A percentile compares a stretch with the other conserved stretches of the same genome.
Conservation (phyloP, 441 rosid species). For the Adansonia madagascariensis region DNA sequence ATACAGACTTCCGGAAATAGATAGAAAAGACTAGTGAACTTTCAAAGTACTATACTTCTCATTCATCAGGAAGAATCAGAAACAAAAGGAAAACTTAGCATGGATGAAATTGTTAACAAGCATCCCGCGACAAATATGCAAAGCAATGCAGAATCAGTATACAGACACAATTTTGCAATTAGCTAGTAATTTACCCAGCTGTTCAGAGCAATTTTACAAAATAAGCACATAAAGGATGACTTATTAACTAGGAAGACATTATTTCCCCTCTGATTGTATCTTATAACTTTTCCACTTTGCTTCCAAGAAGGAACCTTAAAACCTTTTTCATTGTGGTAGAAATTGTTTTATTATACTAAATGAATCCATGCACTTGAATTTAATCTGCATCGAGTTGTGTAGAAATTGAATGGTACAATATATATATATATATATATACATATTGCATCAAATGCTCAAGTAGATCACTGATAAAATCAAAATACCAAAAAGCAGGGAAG, state of each 20-base stretch:
- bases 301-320: background rate
- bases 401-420: background rate
- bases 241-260: constrained; percentile 10
- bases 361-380: constrained; percentile 1
- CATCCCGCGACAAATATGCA: background rate
- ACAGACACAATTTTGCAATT: background rate
- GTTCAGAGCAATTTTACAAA: background rate
- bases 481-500: constrained; percentile 16
- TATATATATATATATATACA: background rate
- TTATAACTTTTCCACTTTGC: constrained; percentile 13
- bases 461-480: background rate
- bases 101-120: background rate
- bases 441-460: background rate
- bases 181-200: background rate
- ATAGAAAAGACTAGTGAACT: background rate
- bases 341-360: background rate
- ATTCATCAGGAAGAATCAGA: constrained; percentile 6
- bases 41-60: background rate
- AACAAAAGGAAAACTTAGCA: background rate
- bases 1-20: background rate
- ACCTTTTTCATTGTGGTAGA: constrained; percentile 1
- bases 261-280: constrained; percentile 8
- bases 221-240: background rate
- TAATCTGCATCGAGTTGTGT: background rate
- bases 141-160: background rate